Evolutionary conservation across 73 alveolate species (phyloP).

Genomic region (Diophrys appendiculata): DNA sequence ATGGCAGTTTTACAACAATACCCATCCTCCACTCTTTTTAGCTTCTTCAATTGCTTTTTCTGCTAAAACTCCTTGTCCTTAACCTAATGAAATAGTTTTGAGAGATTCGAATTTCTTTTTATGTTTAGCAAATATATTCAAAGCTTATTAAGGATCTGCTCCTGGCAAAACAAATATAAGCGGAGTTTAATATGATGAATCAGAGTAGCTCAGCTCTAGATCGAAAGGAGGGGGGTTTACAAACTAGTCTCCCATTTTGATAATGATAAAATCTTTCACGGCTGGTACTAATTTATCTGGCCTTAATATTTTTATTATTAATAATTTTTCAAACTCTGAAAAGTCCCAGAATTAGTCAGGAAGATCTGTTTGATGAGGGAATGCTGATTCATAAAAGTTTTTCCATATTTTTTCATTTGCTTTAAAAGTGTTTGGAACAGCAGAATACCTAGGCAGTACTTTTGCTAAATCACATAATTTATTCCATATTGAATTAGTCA

Average conservation of each 20-base stretch:
- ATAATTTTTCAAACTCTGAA: constrained; percentile 72
- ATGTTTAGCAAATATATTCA: constrained; percentile 62
- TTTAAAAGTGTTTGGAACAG: constrained; percentile 8
- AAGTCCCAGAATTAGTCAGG: constrained; percentile 76
- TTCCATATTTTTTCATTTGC: constrained; percentile 68
- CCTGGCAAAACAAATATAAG: constrained; percentile 98
- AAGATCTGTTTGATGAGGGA: constrained; percentile 72
- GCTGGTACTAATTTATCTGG: constrained; percentile 91
- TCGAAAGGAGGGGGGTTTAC: constrained; percentile 98
- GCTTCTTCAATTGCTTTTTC: constrained; percentile 81
- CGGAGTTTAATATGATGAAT: constrained; percentile 94
- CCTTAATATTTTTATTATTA: constrained; percentile 78
- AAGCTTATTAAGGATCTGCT: constrained; percentile 93
- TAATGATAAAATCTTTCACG: constrained; percentile 76
- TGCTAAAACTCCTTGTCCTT: constrained; percentile 96
- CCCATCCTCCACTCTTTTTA: constrained; percentile 63
- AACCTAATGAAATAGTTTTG: constrained; percentile 91
- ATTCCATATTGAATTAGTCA: constrained; percentile 44
- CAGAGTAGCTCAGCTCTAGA: constrained; percentile 91
- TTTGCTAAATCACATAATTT: constrained; percentile 28
- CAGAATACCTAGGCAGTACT: constrained; percentile 13
- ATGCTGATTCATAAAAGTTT: constrained; percentile 70
- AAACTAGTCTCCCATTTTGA: constrained; percentile 84
- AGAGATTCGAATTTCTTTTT: constrained; percentile 70
- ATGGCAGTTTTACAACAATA: constrained; percentile 65